These are phyloP conservation scores for Ceriops tagal DNA, from an alignment of 345 rosid species.

Conservation along the genomic window DNA sequence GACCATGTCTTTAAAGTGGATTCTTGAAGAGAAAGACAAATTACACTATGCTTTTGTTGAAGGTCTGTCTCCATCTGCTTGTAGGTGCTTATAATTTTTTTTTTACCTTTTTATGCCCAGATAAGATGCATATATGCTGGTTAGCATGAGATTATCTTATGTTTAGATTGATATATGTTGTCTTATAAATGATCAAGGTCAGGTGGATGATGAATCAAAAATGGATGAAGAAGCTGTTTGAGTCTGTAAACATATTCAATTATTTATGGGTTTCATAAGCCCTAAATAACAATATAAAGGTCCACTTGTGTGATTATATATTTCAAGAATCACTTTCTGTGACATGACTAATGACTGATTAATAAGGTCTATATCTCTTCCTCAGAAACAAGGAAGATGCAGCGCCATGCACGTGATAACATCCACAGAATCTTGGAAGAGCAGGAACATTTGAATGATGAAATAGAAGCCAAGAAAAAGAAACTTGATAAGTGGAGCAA, in stretches of 20 bases:
- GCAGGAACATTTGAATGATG: constrained; percentile 58
- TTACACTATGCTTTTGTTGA: constrained; percentile 58
- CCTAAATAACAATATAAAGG: no score
- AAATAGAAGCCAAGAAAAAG: constrained; percentile 57
- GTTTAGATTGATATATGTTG: no score
- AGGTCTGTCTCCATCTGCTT: constrained; percentile 36
- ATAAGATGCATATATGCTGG: background rate
- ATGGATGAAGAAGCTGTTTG: no score
- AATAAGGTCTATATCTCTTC: constrained; percentile 14
- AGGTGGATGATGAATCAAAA: no score
- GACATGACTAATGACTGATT: background rate
- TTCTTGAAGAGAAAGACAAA: constrained; percentile 67
- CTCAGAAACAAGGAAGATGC: constrained; percentile 82
- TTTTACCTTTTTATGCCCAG: background rate
- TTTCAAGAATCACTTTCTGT: background rate
- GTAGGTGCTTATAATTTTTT: no score
- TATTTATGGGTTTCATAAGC: no score
- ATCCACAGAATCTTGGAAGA: constrained; percentile 62
- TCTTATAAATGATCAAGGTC: no score
- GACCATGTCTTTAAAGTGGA: constrained; percentile 54
- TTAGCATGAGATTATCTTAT: no score
- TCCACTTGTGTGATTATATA: no score
- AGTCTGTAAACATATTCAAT: no score
- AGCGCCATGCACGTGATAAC: constrained; percentile 53
- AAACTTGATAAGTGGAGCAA: constrained; percentile 56